These are phyloP conservation scores for Xylaria sp. DNA, from an alignment of 2,329 filamentous ascomycete species.

Conservation along the genomic window DNA sequence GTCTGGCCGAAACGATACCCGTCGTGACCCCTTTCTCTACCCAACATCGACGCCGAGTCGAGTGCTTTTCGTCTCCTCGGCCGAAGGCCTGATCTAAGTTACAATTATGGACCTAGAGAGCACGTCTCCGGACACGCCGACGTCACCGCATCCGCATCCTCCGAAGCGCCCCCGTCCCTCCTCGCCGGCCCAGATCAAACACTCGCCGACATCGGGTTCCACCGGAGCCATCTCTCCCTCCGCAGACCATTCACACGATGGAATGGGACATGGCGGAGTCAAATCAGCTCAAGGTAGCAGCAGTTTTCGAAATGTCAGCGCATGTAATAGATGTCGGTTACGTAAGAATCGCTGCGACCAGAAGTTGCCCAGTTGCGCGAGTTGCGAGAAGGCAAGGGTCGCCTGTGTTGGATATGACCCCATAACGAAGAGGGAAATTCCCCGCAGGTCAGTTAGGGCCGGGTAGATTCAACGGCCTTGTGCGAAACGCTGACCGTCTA, in stretches of 20 bases:
- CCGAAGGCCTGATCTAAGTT: background rate
- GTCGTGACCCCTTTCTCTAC: constrained; percentile 3
- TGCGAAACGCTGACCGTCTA: constrained; percentile 38
- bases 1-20: background rate
- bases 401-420: constrained; percentile 96
- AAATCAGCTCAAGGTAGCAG: constrained; percentile 67
- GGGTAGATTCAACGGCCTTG: background rate
- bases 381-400: constrained; percentile 91
- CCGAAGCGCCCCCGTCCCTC: constrained; percentile 68
- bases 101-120: constrained; percentile 37
- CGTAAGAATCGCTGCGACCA: constrained; percentile 97
- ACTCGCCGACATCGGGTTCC: constrained; percentile 55
- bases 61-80: constrained; percentile 6
- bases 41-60: constrained; percentile 9
- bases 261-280: constrained; percentile 47
- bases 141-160: constrained; percentile 63
- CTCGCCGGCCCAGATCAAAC: constrained; percentile 57
- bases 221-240: constrained; percentile 51
- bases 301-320: constrained; percentile 87
- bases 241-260: constrained; percentile 48
- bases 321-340: constrained; percentile 90
- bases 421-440: constrained; percentile 95
- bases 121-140: constrained; percentile 62
- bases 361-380: constrained; percentile 87
- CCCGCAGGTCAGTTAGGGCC: constrained; percentile 76